These are phyloP conservation scores for Puccinellia tenuiflora DNA, from an alignment of 176 grass and related monocot genomes.

Conservation along the genomic window DNA sequence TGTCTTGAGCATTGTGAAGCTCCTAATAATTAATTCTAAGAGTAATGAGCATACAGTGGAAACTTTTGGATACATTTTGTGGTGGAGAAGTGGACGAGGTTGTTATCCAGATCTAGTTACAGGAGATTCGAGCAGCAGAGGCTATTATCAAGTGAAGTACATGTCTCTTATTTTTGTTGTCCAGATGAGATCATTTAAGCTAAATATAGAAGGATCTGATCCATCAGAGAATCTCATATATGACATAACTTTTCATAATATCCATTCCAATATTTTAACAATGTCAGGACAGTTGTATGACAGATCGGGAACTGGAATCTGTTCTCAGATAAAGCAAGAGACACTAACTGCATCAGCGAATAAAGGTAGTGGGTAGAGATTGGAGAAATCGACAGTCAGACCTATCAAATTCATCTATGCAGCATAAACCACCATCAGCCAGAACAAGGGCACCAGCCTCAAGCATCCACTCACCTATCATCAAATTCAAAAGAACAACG, in stretches of 20 bases:
- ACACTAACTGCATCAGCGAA: not conserved
- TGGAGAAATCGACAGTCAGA: constrained; percentile 17
- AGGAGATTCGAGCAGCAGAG: not conserved
- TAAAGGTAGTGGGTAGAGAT: not conserved
- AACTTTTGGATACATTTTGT: not conserved
- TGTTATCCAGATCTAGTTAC: not conserved
- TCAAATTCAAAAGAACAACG: constrained; percentile 14
- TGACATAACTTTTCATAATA: not conserved
- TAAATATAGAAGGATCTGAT: constrained; percentile 3
- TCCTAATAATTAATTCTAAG: not conserved
- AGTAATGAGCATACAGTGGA: not conserved
- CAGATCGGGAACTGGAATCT: not conserved
- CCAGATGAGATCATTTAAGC: not conserved
- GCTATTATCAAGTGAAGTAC: not conserved
- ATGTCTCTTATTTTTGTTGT: not conserved
- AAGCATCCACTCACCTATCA: constrained; percentile 90
- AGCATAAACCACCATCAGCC: constrained; percentile 95
- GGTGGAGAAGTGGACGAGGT: not conserved
- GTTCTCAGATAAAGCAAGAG: not conserved
- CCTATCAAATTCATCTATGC: constrained; percentile 99
- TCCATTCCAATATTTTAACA: not conserved
- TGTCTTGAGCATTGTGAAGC: not conserved
- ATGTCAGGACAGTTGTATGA: not conserved
- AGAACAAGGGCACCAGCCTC: constrained; percentile 96
- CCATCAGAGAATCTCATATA: not conserved